Evolutionary conservation across 179 eudicot genomes (phyloP), one percentile per base, ranked within the genome.

Genomic region (Actinidia arguta): DNA sequence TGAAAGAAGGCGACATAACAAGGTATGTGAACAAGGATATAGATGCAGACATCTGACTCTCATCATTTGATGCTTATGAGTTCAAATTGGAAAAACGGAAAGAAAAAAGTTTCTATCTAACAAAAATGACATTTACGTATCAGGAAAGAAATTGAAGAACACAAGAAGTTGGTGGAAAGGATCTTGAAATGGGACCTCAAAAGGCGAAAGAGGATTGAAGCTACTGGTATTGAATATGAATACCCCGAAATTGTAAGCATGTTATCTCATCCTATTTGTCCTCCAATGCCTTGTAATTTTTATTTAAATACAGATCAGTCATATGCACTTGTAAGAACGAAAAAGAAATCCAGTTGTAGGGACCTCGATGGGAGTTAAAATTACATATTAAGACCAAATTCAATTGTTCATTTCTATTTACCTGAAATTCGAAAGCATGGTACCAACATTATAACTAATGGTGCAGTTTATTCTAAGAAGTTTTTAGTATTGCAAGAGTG

Each of bases 141-240:
- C 89, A 91, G 97, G 93, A 94, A 82, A 88, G 94, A 79, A 93
- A 96, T 87, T 73, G 98, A 91, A 82, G 90, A 88, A 88, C 93
- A 94, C 44, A 85, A 85, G 85, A 94, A 92, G 69, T 85, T 93
- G 91, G 86, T 93, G 81, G 87, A 88, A 82, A 84, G 90, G 83
- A 87, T 93, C 75, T 50, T 92, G 85, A 94, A 90, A 89, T 82
- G 90, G 69, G 98, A 94, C 85, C 83, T 80, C 80, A 92, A 88
- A 76, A 89, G 97, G 78, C 86, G 86, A 58, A 90, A 90, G 91
- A 90, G 85, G 85, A 91, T 95, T 52, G 91, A 88, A 82, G 97
- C 92, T 71, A 94, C 95, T 83, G 98, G 98, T 73, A 92, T 94
- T 67, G 97, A 95, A n/a, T 95, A 94, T 39, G 92, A 92, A 82